These are phyloP conservation scores for Galerina sulciceps DNA, from an alignment of 768 basidiomycete genomes.

Conservation along the genomic window DNA sequence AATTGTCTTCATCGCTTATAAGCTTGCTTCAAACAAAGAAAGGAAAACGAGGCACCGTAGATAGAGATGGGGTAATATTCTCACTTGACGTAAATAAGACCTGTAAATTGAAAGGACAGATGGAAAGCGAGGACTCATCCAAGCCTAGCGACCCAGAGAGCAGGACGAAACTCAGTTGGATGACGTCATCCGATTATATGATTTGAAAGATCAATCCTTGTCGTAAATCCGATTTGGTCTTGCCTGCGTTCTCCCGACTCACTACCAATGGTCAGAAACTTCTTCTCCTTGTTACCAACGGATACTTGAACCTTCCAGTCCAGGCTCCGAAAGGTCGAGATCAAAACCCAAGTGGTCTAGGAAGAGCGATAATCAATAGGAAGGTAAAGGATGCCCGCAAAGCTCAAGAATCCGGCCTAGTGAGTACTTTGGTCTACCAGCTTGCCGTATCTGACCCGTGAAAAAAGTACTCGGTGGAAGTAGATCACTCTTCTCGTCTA, in stretches of 20 bases:
- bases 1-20: constrained; percentile 51
- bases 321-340: constrained; percentile 65
- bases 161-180: background rate
- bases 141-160: background rate
- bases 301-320: background rate
- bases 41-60: constrained; percentile 37
- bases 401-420: constrained; percentile 67
- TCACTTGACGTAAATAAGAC: constrained; percentile 44
- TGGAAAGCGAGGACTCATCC: background rate
- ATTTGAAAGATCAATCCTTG: background rate
- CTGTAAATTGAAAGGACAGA: constrained; percentile 37
- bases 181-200: constrained; percentile 15
- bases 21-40: background rate
- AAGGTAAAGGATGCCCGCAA: constrained; percentile 77
- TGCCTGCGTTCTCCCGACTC: background rate
- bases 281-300: background rate
- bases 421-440: constrained; percentile 36
- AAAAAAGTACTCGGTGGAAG: constrained; percentile 76
- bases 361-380: constrained; percentile 94
- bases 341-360: constrained; percentile 81
- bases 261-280: constrained; percentile 14
- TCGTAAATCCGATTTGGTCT: no score
- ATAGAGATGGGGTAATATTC: constrained; percentile 44
- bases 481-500: constrained; percentile 68
- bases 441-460: constrained; percentile 12